Conservation (phyloP, 768 basidiomycete genomes). For the Agaricus subrufescens region DNA sequence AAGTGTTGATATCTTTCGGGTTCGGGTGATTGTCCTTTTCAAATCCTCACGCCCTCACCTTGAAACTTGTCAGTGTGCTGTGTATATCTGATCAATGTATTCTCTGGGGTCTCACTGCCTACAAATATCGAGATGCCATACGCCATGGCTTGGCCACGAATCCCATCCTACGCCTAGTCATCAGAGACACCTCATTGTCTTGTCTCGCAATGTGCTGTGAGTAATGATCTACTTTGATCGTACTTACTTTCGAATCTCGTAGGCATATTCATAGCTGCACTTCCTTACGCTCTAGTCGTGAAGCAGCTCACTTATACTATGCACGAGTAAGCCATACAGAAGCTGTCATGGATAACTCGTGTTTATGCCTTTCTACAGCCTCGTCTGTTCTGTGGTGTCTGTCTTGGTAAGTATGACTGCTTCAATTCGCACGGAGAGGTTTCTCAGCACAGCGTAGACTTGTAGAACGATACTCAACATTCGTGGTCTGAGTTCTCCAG, state of each 20-base stretch:
- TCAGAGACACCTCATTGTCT: not conserved
- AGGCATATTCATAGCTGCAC: not conserved
- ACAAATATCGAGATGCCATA: not conserved
- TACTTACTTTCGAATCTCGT: not conserved
- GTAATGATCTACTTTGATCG: not conserved
- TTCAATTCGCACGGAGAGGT: not conserved
- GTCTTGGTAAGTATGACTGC: not conserved
- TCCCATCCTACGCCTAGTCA: not conserved
- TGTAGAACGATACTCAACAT: constrained; percentile 4
- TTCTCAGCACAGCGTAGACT: not conserved
- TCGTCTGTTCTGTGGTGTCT: not conserved
- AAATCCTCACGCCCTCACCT: not conserved
- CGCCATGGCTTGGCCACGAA: not conserved
- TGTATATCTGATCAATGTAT: not conserved
- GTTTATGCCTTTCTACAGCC: not conserved
- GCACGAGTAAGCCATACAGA: not conserved
- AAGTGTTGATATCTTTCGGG: not conserved
- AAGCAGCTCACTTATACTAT: not conserved
- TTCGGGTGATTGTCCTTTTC: not conserved
- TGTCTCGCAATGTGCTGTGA: not conserved
- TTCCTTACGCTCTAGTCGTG: not conserved
- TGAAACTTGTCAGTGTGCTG: not conserved
- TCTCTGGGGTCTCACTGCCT: not conserved
- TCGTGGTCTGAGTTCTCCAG: no score
- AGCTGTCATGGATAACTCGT: no score